Evolutionary conservation across 495 filamentous ascomycete genomes (phyloP).

Genomic region (Sabuloglossum arenarium): DNA sequence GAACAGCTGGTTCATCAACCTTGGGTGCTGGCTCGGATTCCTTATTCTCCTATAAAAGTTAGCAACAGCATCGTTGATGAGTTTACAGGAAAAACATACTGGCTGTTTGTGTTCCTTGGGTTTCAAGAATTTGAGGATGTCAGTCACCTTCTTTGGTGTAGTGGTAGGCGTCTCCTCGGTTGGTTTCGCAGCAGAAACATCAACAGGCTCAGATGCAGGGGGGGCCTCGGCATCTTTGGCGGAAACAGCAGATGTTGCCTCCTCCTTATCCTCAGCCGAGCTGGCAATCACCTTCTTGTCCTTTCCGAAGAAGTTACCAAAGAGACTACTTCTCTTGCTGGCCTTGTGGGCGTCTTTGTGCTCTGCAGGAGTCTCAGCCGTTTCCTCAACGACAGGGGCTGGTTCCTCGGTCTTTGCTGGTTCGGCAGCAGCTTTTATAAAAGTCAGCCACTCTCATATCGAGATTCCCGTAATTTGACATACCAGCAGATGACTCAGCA

Average conservation of each 20-base stretch:
- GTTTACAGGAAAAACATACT: not conserved
- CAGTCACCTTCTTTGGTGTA: slow-evolving; percentile 2
- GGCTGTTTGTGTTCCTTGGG: slow-evolving; percentile 1
- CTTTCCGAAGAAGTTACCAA: slow-evolving; percentile 14
- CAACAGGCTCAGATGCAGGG: slow-evolving; percentile 28
- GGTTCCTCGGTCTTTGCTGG: slow-evolving; percentile 8
- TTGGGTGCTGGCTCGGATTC: slow-evolving; percentile 20
- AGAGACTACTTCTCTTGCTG: slow-evolving; percentile 30
- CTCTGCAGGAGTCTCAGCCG: slow-evolving; percentile 1
- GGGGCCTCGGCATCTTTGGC: slow-evolving; percentile 22
- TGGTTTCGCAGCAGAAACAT: slow-evolving; percentile 18
- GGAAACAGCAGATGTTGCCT: slow-evolving; percentile 20
- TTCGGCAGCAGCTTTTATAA: slow-evolving; percentile 18
- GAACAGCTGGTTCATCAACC: slow-evolving; percentile 6
- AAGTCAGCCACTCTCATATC: not conserved
- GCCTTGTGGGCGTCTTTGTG: slow-evolving; percentile 12
- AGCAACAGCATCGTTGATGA: not conserved
- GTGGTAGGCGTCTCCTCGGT: slow-evolving; percentile 10
- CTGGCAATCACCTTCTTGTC: slow-evolving; percentile 28
- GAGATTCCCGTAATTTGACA: not conserved
- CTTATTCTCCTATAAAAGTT: slow-evolving; percentile 8
- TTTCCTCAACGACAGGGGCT: slow-evolving; percentile 14
- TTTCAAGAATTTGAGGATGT: slow-evolving; percentile 4
- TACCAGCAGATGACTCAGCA: slow-evolving; percentile 8
- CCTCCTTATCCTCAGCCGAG: slow-evolving; percentile 32